A percentile compares a stretch with the other conserved stretches of the same genome.
These are phyloP conservation scores for Globisporangium mamillatum DNA, from an alignment of 352 stramenopile genomes.

Conservation along the genomic window DNA sequence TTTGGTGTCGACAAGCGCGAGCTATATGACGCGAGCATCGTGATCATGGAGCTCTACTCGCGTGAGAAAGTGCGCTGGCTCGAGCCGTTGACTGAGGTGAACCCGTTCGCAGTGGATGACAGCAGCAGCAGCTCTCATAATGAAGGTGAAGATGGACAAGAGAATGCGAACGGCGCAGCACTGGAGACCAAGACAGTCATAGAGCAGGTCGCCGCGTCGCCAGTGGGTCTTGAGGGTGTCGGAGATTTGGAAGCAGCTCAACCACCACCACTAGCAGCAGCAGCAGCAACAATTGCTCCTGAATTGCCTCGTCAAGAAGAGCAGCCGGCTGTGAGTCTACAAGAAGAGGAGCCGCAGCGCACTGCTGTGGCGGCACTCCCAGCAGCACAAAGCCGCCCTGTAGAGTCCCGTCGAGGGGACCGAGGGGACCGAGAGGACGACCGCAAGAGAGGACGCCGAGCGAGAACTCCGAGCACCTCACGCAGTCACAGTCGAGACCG, in stretches of 20 bases:
- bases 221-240: slow-evolving; percentile 5
- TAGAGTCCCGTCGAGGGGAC: background rate
- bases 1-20: slow-evolving; percentile 61
- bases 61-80: slow-evolving; percentile 61
- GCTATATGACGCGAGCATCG: slow-evolving; percentile 45
- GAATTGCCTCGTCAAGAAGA: background rate
- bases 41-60: slow-evolving; percentile 64
- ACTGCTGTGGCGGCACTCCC: background rate
- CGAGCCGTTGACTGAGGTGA: slow-evolving; percentile 62
- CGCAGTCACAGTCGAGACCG: slow-evolving; percentile 21
- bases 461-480: slow-evolving; percentile 11
- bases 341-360: background rate
- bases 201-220: background rate
- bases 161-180: background rate
- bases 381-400: background rate
- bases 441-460: background rate
- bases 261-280: background rate
- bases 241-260: background rate
- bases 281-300: background rate
- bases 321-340: background rate
- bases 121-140: slow-evolving; percentile 15
- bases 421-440: background rate
- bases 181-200: background rate
- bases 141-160: background rate
- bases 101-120: slow-evolving; percentile 67